A percentile compares a stretch with the other conserved stretches of the same genome.
phyloP scores from a whole-genome alignment of 768 basidiomycete species.

The Leccinum imitatum region DNA sequence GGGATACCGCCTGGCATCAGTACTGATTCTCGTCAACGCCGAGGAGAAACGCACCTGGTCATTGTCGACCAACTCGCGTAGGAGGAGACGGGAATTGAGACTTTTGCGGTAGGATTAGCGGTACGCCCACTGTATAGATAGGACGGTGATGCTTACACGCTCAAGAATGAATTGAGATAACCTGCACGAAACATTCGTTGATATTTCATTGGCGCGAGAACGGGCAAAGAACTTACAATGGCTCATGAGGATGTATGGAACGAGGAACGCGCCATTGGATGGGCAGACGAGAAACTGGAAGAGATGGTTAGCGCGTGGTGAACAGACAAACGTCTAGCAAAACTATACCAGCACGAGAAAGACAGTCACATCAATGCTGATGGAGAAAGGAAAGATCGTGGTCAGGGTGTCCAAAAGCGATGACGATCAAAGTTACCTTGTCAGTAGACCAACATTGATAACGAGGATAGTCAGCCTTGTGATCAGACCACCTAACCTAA shows the following conservation, averaged over 20 bases:
- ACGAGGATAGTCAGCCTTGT: constrained; percentile 35
- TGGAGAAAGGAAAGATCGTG: neutral
- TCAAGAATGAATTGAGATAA: constrained; percentile 40
- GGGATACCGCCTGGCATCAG: neutral
- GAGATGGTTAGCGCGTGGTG: constrained; percentile 2
- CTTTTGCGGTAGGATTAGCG: constrained; percentile 9
- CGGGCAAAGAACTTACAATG: constrained; percentile 26
- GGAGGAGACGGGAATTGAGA: constrained; percentile 29
- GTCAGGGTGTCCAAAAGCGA: neutral
- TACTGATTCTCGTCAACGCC: neutral
- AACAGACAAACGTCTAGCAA: neutral
- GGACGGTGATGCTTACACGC: constrained; percentile 28
- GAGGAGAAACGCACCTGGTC: constrained; percentile 21
- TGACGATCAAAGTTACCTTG: constrained; percentile 25
- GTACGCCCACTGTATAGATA: too few species aligned
- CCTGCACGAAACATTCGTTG: constrained; percentile 15
- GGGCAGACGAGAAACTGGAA: constrained; percentile 36
- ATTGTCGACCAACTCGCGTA: constrained; percentile 28
- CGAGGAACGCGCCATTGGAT: constrained; percentile 35
- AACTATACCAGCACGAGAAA: constrained; percentile 27
- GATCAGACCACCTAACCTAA: constrained; percentile 33
- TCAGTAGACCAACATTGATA: constrained; percentile 36
- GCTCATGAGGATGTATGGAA: constrained; percentile 39
- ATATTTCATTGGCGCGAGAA: neutral
- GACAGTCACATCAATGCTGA: constrained; percentile 31